Evolutionary conservation across 805 yeast species (phyloP), one percentile per base, ranked within the genome.

Genomic region (Grigorovia yakushimaensis): DNA sequence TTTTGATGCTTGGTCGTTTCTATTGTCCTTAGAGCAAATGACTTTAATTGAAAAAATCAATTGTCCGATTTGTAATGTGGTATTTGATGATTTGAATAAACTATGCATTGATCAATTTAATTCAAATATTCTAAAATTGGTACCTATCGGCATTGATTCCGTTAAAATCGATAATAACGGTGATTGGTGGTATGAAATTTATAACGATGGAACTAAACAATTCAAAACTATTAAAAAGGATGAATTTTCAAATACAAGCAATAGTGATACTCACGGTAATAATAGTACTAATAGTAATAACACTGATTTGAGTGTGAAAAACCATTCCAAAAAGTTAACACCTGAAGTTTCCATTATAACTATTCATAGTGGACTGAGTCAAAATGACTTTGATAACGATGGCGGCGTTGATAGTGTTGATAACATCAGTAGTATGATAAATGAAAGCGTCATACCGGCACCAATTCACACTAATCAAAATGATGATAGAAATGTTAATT

Each of bases 51-150:
- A 33, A 11, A 15, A 15, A 17, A 33, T 33, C 17, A 11, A 68
- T 42, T 93, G 98, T 59, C 96, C 97, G 0, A 72, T 87, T 2
- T 93, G 98, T 61, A 76, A 76, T 51, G 67, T 66, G 4, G 59
- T 60, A 1, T 65, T 87, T 11, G 17, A 33, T 2, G 64, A 69
- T 2, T 66, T 80, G 11, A 73, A 74, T 10, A 82, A 81, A 51
- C 61, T 93, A 46, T 81, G 84, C 0, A 69, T 88, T 0, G 87
- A 86, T 54, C 95, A 86, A 51, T 93, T 78, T 60, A 76, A 84
- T 44, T 58, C 63, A 38, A 83, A 82, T n/a, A 78, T 93, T 42
- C 58, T 93, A 20, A 57, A 70, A 1, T 55, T 61, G 17, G 7
- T 15, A 11, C 17, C 37, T 11, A 27, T 10, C 9, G 13, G 3